These are phyloP conservation scores for Lactifluus rugatus DNA, from an alignment of 768 basidiomycete species.

Conservation along the genomic window DNA sequence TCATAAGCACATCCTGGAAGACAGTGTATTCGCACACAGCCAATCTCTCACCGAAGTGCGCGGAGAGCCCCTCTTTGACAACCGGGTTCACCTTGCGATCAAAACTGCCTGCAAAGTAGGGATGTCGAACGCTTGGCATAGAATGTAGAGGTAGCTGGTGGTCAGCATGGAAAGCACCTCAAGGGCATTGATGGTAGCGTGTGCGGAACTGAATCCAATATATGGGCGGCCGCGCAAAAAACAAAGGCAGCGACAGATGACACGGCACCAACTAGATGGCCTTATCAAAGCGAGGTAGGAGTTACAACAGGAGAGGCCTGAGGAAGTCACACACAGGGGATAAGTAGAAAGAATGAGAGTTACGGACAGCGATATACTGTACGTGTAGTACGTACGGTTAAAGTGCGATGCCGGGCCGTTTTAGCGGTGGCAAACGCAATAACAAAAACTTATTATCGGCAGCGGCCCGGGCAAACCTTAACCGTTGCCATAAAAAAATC, in stretches of 20 bases:
- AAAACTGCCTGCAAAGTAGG: constrained; percentile 64
- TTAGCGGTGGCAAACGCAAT: too few relatives aligned
- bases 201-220: constrained; percentile 51
- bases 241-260: background rate
- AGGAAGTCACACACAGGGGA: constrained; percentile 6
- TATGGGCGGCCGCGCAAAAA: constrained; percentile 9
- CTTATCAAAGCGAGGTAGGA: constrained; percentile 39
- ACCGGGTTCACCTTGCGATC: constrained; percentile 38
- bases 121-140: constrained; percentile 81
- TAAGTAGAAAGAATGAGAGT: constrained; percentile 9
- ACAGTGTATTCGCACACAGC: constrained; percentile 28
- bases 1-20: constrained; percentile 30
- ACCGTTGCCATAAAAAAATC: too few relatives aligned
- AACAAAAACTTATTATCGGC: too few relatives aligned
- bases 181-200: constrained; percentile 67
- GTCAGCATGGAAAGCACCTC: constrained; percentile 70
- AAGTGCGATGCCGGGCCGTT: too few relatives aligned
- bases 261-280: constrained; percentile 78
- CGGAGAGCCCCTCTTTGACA: constrained; percentile 40
- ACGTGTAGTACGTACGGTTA: too few relatives aligned
- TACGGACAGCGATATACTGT: too few relatives aligned
- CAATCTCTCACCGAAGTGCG: constrained; percentile 35
- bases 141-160: constrained; percentile 65
- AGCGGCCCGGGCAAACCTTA: too few relatives aligned
- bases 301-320: background rate